Evolutionary conservation across 306 rosid species (phyloP).

Genomic region (Pyrus betulifolia): DNA sequence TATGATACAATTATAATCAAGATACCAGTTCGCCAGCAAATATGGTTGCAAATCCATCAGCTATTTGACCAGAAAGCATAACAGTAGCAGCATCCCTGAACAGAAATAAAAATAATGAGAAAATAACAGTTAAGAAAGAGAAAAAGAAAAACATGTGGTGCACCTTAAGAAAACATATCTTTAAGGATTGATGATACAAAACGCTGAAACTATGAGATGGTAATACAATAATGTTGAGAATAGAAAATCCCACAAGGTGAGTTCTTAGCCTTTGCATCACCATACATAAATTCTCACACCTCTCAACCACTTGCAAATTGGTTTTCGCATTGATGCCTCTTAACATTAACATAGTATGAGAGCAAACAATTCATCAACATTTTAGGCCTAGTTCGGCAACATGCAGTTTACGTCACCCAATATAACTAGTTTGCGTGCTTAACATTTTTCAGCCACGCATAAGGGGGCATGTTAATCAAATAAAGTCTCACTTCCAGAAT

Average conservation of each 20-base stretch:
- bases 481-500: neutral
- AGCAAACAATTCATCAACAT: neutral
- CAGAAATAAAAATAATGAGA: neutral
- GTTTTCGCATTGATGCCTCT: neutral
- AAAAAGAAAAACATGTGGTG: neutral
- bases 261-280: neutral
- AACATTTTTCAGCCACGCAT: neutral
- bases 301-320: neutral
- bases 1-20: neutral
- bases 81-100: conserved; percentile 77
- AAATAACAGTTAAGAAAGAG: neutral
- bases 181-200: neutral
- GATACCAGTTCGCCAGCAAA: conserved; percentile 91
- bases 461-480: neutral
- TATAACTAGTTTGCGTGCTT: neutral
- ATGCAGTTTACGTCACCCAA: neutral
- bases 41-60: conserved; percentile 80
- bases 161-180: neutral
- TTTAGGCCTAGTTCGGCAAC: neutral
- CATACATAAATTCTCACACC: neutral
- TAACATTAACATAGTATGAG: neutral
- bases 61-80: conserved; percentile 97
- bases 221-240: neutral
- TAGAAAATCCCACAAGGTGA: neutral
- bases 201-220: neutral